These are phyloP conservation scores for Claviceps sp. DNA, from an alignment of 2,329 filamentous ascomycete genomes.

Conservation along the genomic window DNA sequence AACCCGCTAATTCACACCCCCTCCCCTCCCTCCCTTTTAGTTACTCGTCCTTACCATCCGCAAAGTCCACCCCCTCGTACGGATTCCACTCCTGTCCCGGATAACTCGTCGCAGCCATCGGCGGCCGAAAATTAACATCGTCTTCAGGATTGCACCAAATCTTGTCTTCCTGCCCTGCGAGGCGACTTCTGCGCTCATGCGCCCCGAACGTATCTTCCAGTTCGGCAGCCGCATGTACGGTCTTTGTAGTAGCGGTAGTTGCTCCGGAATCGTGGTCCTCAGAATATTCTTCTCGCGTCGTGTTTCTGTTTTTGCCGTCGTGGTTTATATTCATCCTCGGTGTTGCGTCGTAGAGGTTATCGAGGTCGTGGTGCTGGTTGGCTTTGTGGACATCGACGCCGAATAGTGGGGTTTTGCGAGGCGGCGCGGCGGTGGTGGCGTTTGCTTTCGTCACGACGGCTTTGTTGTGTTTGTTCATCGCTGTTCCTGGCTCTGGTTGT, in stretches of 20 bases:
- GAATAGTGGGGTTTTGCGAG: background rate
- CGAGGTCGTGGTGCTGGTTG: slow-evolving; percentile 9
- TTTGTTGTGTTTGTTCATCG: background rate
- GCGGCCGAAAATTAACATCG: slow-evolving; percentile 25
- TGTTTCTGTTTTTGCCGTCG: background rate
- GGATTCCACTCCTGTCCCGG: slow-evolving; percentile 61
- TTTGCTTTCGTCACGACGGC: background rate
- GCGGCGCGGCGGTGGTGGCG: background rate
- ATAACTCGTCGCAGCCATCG: slow-evolving; percentile 56
- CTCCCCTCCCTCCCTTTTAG: too few relatives aligned
- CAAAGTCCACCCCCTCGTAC: slow-evolving; percentile 24
- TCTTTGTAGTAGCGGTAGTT: background rate
- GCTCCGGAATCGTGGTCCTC: background rate
- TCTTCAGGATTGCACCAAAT: slow-evolving; percentile 29
- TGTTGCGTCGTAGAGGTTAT: slow-evolving; percentile 23
- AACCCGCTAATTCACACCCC: too few relatives aligned
- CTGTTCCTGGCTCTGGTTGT: background rate
- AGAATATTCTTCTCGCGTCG: background rate
- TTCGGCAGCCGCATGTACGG: slow-evolving; percentile 14
- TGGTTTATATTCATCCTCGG: slow-evolving; percentile 10
- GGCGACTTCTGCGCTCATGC: slow-evolving; percentile 29
- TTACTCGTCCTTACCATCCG: slow-evolving; percentile 21
- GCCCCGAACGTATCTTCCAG: slow-evolving; percentile 30
- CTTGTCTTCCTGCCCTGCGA: slow-evolving; percentile 39
- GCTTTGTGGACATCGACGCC: background rate